phyloP scores from a whole-genome alignment of 2,329 filamentous ascomycete species.

The Ophiocordyceps camponoti-leonardi region DNA sequence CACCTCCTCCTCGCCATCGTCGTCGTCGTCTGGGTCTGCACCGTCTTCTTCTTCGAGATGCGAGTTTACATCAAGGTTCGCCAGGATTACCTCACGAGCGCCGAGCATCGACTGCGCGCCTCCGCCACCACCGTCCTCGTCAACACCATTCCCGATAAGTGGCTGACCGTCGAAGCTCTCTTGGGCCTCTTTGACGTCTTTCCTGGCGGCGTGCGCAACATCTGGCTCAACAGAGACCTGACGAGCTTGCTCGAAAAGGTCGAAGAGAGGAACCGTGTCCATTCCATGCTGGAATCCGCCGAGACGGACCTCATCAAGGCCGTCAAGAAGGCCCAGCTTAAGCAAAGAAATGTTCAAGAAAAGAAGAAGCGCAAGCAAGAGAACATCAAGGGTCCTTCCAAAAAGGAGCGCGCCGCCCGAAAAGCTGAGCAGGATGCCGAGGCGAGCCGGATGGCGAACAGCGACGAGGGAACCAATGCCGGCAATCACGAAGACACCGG shows the following conservation, averaged over 20 bases:
- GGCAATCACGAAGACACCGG: conserved; percentile 35
- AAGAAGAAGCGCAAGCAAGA: conserved; percentile 42
- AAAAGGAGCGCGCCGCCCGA: conserved; percentile 29
- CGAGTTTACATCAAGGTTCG: conserved; percentile 80
- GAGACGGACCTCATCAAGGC: conserved; percentile 70
- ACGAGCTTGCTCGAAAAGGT: conserved; percentile 75
- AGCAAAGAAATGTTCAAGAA: conserved; percentile 44
- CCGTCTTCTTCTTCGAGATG: conserved; percentile 73
- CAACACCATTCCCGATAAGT: conserved; percentile 76
- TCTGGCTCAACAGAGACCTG: conserved; percentile 90
- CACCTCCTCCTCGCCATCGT: conserved; percentile 66
- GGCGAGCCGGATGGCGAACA: conserved; percentile 32
- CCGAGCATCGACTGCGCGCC: conserved; percentile 80
- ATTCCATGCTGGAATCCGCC: conserved; percentile 56
- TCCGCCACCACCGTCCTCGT: conserved; percentile 93
- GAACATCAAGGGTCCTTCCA: conserved; percentile 30
- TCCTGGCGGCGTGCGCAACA: conserved; percentile 82
- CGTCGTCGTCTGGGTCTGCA: conserved; percentile 71
- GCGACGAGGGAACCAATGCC: conserved; percentile 28
- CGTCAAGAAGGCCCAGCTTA: conserved; percentile 65
- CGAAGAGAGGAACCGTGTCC: conserved; percentile 52
- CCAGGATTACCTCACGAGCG: conserved; percentile 86
- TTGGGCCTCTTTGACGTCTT: conserved; percentile 85
- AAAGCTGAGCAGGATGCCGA: conserved; percentile 30
- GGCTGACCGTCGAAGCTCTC: conserved; percentile 71